A percentile compares a stretch with the other conserved stretches of the same genome.
Evolutionary conservation across 495 filamentous ascomycete species (phyloP).

Genomic region (Friedmanniomyces simplex): DNA sequence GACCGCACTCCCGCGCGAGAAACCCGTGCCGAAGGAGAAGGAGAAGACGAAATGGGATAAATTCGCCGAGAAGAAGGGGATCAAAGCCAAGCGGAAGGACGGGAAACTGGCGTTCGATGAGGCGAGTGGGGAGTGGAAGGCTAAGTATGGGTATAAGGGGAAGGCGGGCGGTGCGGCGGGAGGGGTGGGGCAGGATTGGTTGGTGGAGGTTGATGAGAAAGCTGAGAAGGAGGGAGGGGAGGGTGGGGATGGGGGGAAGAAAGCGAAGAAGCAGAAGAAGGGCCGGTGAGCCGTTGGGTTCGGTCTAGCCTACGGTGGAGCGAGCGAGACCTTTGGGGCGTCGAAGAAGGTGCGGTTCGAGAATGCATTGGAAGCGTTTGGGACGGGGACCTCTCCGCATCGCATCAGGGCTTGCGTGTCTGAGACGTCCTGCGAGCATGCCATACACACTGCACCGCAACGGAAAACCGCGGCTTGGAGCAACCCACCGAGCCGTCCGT

Average conservation of each 20-base stretch:
- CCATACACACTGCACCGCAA: too few relatives aligned
- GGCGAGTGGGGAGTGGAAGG: constrained; percentile 73
- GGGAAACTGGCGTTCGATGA: constrained; percentile 73
- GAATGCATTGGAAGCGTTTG: too few relatives aligned
- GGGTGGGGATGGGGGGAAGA: constrained; percentile 48
- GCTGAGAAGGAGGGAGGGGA: constrained; percentile 45
- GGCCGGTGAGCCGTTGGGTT: background rate
- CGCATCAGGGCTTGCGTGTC: too few relatives aligned
- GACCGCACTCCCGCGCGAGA: constrained; percentile 73
- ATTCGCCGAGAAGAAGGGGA: constrained; percentile 93
- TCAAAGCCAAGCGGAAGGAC: constrained; percentile 66
- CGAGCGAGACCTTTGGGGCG: too few relatives aligned
- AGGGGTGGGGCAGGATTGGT: constrained; percentile 55
- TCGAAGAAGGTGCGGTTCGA: too few relatives aligned
- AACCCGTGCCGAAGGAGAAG: constrained; percentile 72
- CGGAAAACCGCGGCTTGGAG: too few relatives aligned
- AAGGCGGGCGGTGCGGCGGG: constrained; percentile 42
- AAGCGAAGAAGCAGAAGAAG: constrained; percentile 22
- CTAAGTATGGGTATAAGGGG: constrained; percentile 91
- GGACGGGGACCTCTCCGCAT: too few relatives aligned
- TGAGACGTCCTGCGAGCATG: too few relatives aligned
- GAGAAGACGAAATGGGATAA: constrained; percentile 83
- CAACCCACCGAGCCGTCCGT: too few relatives aligned
- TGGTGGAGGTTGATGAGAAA: constrained; percentile 82
- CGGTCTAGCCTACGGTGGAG: too few relatives aligned